A percentile compares a stretch with the other conserved stretches of the same genome.
phyloP scores from a whole-genome alignment of 192 early-diverging fungal genomes.

The Podila verticillata region DNA sequence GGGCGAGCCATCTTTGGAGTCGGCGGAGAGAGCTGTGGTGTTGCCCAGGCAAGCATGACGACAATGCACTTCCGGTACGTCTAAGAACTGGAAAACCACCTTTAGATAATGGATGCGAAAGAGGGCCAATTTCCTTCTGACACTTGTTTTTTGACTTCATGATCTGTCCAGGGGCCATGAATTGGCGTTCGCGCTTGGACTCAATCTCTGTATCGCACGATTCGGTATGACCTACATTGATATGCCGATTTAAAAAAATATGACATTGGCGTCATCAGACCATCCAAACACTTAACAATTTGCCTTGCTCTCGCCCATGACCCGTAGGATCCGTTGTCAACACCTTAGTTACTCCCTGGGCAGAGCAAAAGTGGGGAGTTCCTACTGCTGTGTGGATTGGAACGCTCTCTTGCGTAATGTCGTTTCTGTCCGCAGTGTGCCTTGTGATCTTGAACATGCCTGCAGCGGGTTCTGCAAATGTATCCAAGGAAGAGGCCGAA shows the following conservation, averaged over 20 bases:
- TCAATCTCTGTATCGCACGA: slow-evolving; percentile 44
- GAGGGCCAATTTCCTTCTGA: background rate
- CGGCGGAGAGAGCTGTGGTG: slow-evolving; percentile 69
- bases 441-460: slow-evolving; percentile 6
- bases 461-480: background rate
- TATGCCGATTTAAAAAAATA: background rate
- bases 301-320: too few species aligned
- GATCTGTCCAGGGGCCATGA: slow-evolving; percentile 31
- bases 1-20: slow-evolving; percentile 73
- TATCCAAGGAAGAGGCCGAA: slow-evolving; percentile 6
- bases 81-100: too few species aligned
- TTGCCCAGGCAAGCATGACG: slow-evolving; percentile 65
- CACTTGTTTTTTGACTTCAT: too few species aligned
- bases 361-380: slow-evolving; percentile 39
- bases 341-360: slow-evolving; percentile 38
- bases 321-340: slow-evolving; percentile 38
- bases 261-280: background rate
- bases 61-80: slow-evolving; percentile 63
- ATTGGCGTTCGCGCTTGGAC: slow-evolving; percentile 39
- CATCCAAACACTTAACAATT: background rate
- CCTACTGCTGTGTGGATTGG: slow-evolving; percentile 44
- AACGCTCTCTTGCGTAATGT: slow-evolving; percentile 29
- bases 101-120: too few species aligned
- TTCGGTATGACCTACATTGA: slow-evolving; percentile 20
- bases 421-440: slow-evolving; percentile 25